Conservation (phyloP, 495 filamentous ascomycete species). For the Astrocystis sublimbata region DNA sequence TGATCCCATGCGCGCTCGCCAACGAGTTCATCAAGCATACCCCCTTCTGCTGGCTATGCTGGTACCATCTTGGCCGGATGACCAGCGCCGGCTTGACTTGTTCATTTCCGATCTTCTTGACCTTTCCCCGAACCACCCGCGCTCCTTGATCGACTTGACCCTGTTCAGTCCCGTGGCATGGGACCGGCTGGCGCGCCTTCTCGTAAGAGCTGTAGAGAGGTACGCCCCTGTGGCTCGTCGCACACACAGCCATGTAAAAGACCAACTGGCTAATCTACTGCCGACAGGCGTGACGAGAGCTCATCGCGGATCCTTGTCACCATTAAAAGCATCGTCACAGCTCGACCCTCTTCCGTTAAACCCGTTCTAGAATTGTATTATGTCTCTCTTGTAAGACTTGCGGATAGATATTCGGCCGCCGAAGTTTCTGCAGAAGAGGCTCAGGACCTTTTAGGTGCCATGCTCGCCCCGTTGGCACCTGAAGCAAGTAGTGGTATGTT, state of each 20-base stretch:
- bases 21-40: slow-evolving; percentile 33
- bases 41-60: slow-evolving; percentile 40
- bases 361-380: slow-evolving; percentile 26
- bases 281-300: slow-evolving; percentile 23
- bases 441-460: slow-evolving; percentile 16
- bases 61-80: slow-evolving; percentile 30
- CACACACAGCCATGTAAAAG: not conserved
- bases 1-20: slow-evolving; percentile 2
- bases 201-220: slow-evolving; percentile 38
- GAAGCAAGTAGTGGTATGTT: slow-evolving; percentile 24
- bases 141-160: slow-evolving; percentile 28
- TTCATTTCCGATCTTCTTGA: slow-evolving; percentile 38
- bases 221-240: slow-evolving; percentile 12
- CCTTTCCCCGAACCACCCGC: slow-evolving; percentile 11
- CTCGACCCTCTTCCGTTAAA: slow-evolving; percentile 23
- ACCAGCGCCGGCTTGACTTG: slow-evolving; percentile 37
- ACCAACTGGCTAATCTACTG: not conserved
- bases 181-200: slow-evolving; percentile 35
- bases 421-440: slow-evolving; percentile 10
- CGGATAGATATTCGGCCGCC: slow-evolving; percentile 3
- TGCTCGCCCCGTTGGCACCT: slow-evolving; percentile 21
- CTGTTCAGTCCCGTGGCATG: slow-evolving; percentile 32
- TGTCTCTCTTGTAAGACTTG: slow-evolving; percentile 21
- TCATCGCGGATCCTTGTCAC: slow-evolving; percentile 23
- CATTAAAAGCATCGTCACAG: slow-evolving; percentile 21